Evolutionary conservation across 148 eudicot genomes (phyloP), one percentile per base, ranked within the genome.

Genomic region (Polygonum aviculare): DNA sequence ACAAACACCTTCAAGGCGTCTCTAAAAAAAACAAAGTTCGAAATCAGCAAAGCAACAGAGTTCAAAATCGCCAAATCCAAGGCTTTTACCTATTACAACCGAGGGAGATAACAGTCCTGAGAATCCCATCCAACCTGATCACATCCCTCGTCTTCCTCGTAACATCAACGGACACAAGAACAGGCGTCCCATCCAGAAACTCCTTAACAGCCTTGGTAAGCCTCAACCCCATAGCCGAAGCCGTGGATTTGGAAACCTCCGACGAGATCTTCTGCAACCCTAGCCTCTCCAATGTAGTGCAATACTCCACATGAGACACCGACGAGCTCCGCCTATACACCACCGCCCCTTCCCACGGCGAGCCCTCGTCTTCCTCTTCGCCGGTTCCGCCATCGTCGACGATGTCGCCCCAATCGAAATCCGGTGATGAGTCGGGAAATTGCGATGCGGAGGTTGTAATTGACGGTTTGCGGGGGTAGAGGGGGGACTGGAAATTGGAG

Each of bases 261-360:
- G 91, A 84, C 1, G 99, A 90, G 72, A 93, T 76, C 63, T 87
- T 88, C 63, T 76, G 85, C 69, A 95, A 82, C 67, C 97, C 97
- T 44, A 95, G 80, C 75, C 97, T 86, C 82, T 95, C 99, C 51
- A 95, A 84, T 38, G 99, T 93, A 26, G 99, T 95, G 76, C 96
- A 89, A 75, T 88, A 90, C 76, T 92, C 96, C 18, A 88, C 18
- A 82, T 93, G 94, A 55, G 87, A 74, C 57, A 87, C 71, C 48
- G 89, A 83, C n/a, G 98, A 62, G 78, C 86, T 89, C 67, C 99
- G 86, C 76, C 84, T 83, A 78, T 95, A 93, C 49, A 92, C 79
- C 79, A 95, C 76, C 15, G 96, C 94, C 44, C 94, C 94, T 85
- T 93, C 97, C 99, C 99, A 95, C 21, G 96, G 96, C 11, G 86